Base-by-base conservation (phyloP, 371 early-diverging fungal species). In the Mortierella sp. region DNA sequence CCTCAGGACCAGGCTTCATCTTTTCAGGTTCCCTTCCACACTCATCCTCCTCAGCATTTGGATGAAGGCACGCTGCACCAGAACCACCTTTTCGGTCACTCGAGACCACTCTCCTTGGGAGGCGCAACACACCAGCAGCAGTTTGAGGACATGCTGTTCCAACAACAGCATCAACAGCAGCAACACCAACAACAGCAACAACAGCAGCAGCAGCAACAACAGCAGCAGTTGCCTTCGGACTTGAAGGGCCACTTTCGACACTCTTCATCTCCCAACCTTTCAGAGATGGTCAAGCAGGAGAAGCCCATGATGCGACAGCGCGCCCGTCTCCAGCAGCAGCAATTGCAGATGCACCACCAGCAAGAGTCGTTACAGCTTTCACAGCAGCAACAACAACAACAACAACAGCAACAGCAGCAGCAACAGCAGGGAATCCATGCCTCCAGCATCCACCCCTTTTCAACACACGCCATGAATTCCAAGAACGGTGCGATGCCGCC, bases 241-340 rank as follows among this genome's bases (percentile, higher is more conserved):
- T 48, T 80, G 74, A 84, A 84, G 60, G 76, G 84, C 7, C 84
- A 84, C 70, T 81, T 81, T 34, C 48, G 81, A 48, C 84, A 84
- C 70, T 52, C 84, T 0, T 81, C 81, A 9, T 74, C 84, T 0
- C 84, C 84, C 38, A 81, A 79, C 63, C 70, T 84, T 14, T 79
- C 84, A 19, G 81, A 84, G 7, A 70, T 84, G 14, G 45, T 80
- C 58, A 80, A 84, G 54, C 84, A 80, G 38, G 84, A 84, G 55
- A 63, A 52, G 19, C 50, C 72, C 0, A 38, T 78, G 26, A 28
- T 78, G 26, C 75, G 38, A 21, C 83, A 52, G 24, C 80, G 52
- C 2, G 38, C 47, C 38, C 81, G 57, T 10, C 31, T 50, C 24
- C 84, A 79, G 63, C 88, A 79, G 38, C 77, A 63, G 74, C 81